Percentiles rank a stretch among this genome's conserved stretches.
Conservation (phyloP, 495 filamentous ascomycete genomes). For the Apiosordaria backusii region DNA sequence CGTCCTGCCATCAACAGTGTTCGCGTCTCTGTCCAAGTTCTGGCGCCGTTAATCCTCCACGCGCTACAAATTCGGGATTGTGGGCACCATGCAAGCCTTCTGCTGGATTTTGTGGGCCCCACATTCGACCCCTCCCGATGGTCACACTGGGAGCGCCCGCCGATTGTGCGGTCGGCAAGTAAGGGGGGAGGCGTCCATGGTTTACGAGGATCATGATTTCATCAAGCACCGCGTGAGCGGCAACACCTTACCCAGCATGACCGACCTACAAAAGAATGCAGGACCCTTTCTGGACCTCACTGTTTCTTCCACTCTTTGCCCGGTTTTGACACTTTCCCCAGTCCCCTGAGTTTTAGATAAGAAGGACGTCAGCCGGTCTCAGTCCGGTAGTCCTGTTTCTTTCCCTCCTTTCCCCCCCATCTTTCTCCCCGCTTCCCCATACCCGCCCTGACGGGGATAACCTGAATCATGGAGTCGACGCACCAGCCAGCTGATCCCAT, state of each 20-base stretch:
- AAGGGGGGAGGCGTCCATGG: background rate
- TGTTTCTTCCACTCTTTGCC: background rate
- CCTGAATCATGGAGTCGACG: conserved; percentile 23
- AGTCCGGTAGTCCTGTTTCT: background rate
- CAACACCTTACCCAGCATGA: background rate
- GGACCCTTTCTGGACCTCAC: background rate
- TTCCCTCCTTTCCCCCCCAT: background rate
- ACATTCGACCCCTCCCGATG: background rate
- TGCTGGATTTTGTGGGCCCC: background rate
- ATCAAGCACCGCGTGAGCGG: background rate
- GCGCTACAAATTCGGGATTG: background rate
- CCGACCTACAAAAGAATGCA: background rate
- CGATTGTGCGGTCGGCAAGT: conserved; percentile 3
- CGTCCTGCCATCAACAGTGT: background rate
- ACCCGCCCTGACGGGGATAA: background rate
- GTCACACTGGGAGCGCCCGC: background rate
- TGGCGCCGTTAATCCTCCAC: background rate
- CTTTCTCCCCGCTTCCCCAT: background rate
- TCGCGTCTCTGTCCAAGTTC: background rate
- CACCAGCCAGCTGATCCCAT: conserved; percentile 56
- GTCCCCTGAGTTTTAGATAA: background rate
- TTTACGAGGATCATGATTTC: background rate
- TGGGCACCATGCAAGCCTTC: background rate
- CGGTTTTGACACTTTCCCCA: background rate
- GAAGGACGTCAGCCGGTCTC: background rate